Evolutionary conservation across 352 stramenopile genomes (phyloP), one percentile per base, ranked within the genome.

Genomic region (Phytopythium oedochilum): DNA sequence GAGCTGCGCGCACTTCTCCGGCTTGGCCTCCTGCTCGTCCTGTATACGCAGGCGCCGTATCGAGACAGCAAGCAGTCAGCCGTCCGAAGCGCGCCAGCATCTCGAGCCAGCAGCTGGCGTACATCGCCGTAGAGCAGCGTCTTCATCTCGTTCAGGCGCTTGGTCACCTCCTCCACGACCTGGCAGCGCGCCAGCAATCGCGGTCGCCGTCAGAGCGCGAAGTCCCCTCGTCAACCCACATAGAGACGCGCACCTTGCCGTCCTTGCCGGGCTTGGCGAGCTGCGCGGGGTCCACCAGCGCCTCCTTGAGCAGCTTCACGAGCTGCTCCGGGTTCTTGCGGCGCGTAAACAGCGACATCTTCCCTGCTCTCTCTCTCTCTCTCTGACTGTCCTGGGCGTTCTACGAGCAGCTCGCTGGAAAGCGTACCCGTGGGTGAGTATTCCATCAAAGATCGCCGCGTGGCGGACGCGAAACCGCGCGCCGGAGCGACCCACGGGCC

Each of bases 111-210:
- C 15, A 45, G 5, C 23, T 4, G 22, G 34, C 83, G 66, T 25
- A 87, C 75, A 38, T 90, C 83, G 31, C 83, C 85, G 49, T 94
- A 93, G 5, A 94, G 67, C 53, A 94, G 63, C 29, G 85, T 58
- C 67, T 94, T 94, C 66, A 93, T 96, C 67, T 90, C 80, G 53
- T 75, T 80, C 43, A 96, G 59, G 1, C 89, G 83, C 68, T 96
- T 96, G 20, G 81, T 92, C 29, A 84, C 61, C 51, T 86, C 76
- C 57, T 87, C 73, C 49, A 87, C 68, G 14, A 67, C 35, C 72
- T 78, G 36, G 8, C n/a, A n/a, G n/a, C n/a, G 6, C 44, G 14
- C 14, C 4, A n/a, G 7, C 26, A 36, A n/a, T n/a, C n/a, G n/a
- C n/a, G n/a, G n/a, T 10, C 25, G 43, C 18, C 43, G 25, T 34